A percentile compares a stretch with the other conserved stretches of the same genome.
phyloP scores from a whole-genome alignment of 1,139 yeast species.

The Nematodospora anomalae region DNA sequence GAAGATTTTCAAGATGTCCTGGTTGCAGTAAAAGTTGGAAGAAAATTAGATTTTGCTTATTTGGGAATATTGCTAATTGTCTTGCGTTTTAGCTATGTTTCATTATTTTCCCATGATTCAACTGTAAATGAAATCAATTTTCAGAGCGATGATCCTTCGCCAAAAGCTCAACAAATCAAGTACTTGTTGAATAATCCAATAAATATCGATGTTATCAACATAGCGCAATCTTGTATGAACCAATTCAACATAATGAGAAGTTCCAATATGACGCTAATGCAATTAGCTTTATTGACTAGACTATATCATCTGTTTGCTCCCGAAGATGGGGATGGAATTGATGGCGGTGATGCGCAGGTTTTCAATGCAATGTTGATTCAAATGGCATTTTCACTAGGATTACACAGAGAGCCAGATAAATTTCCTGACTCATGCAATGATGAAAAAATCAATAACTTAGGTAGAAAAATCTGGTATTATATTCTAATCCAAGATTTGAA shows the following conservation, averaged over 20 bases:
- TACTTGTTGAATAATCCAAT: slow-evolving; percentile 34
- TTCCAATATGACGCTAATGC: slow-evolving; percentile 49
- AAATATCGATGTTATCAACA: slow-evolving; percentile 30
- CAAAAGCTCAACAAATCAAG: slow-evolving; percentile 22
- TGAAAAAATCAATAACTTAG: slow-evolving; percentile 28
- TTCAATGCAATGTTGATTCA: slow-evolving; percentile 39
- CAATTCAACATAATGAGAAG: slow-evolving; percentile 37
- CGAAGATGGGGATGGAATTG: slow-evolving; percentile 50
- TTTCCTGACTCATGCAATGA: slow-evolving; percentile 23
- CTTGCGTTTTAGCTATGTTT: slow-evolving; percentile 30
- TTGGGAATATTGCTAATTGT: slow-evolving; percentile 31
- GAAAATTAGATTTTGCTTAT: slow-evolving; percentile 33
- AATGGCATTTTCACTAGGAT: slow-evolving; percentile 45
- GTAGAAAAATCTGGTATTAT: slow-evolving; percentile 37
- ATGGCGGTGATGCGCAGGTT: slow-evolving; percentile 48
- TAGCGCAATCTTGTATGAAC: slow-evolving; percentile 38
- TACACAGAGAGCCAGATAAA: slow-evolving; percentile 43
- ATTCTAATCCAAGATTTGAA: slow-evolving; percentile 37
- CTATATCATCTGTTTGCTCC: slow-evolving; percentile 45
- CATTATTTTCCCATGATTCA: slow-evolving; percentile 32
- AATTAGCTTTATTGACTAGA: slow-evolving; percentile 42
- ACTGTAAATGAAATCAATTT: slow-evolving; percentile 31
- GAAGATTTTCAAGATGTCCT: slow-evolving; percentile 15
- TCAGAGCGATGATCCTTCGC: slow-evolving; percentile 22
- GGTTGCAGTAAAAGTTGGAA: slow-evolving; percentile 24